Conservation (phyloP, 73 alveolate species). For the Paramecium tetraurelia region DNA sequence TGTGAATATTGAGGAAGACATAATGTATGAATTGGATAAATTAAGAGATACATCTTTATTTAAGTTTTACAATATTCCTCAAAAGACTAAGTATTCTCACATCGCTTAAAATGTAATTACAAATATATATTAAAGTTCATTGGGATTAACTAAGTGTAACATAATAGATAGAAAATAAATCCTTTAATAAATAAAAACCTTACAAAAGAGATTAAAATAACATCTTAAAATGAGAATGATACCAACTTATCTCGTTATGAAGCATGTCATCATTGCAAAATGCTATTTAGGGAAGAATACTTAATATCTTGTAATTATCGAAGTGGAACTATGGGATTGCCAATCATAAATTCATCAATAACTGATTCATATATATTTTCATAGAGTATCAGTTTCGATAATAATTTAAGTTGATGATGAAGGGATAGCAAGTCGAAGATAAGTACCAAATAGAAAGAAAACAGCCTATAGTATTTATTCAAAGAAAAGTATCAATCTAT, state of each 20-base stretch:
- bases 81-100: constrained; percentile 40
- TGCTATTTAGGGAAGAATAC: constrained; percentile 32
- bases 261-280: constrained; percentile 31
- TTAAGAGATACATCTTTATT: constrained; percentile 24
- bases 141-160: not conserved
- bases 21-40: constrained; percentile 25
- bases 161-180: constrained; percentile 6
- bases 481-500: not conserved
- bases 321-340: not conserved
- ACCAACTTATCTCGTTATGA: not conserved
- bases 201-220: not conserved
- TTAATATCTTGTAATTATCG: constrained; percentile 27
- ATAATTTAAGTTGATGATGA: not conserved
- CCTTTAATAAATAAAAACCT: not conserved
- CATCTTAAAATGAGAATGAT: not conserved
- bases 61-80: constrained; percentile 29
- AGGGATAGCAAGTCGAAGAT: not conserved
- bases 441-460: not conserved
- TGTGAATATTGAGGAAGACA: constrained; percentile 14
- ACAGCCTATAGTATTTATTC: constrained; percentile 1
- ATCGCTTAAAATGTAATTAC: constrained; percentile 4
- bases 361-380: constrained; percentile 3
- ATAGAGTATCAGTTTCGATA: not conserved
- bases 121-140: not conserved
- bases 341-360: not conserved